Base-by-base conservation (phyloP, 2,329 filamentous ascomycete genomes). In the Hirsutella minnesotensis region DNA sequence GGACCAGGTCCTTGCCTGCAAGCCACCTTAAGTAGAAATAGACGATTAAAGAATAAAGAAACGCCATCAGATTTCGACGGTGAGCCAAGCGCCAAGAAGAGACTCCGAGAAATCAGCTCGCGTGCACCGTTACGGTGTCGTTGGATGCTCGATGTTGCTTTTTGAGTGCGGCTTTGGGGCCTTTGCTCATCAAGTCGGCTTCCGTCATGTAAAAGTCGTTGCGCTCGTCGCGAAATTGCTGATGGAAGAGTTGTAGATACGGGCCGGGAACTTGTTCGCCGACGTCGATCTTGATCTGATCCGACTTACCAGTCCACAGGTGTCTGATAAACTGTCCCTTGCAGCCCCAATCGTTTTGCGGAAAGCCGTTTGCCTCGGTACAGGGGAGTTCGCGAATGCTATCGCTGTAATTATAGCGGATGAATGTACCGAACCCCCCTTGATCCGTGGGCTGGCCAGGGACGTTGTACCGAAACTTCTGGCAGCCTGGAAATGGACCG, bases 301-400 rank as follows among this genome's bases (percentile, higher is more conserved):
- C 51, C 39, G 56, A 47, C 53, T 69, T 69, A 47, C 61, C 58
- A 1, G 60, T 65, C 66, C 66, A 69, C 45, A 67, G 49, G 48
- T 69, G 66, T 47, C 64, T 61, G 45, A 69, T 60, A 43, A 69
- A 64, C 34, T 55, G 56, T 30, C 66, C 66, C 9, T 59, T 48
- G 44, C 66, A 69, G 16, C 58, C 61, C 8, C 56, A 55, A 19
- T 53, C 48, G 41, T 57, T 61, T 52, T 66, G 56, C 24, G 63
- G 62, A 48, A 60, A 67, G 19, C 66, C 66, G 51, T 69, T 69
- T 49, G 65, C 66, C 44, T 69, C 66, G 16, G 51, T 56, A 45
- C 66, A 68, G 7, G 59, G 57, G 8, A 68, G 58, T 46, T 59
- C 57, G 47, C 57, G 58, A 48, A 69, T 65, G 46, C 64, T 59